Evolutionary conservation across 306 rosid genomes (phyloP).

Genomic region (Rosa persica): DNA sequence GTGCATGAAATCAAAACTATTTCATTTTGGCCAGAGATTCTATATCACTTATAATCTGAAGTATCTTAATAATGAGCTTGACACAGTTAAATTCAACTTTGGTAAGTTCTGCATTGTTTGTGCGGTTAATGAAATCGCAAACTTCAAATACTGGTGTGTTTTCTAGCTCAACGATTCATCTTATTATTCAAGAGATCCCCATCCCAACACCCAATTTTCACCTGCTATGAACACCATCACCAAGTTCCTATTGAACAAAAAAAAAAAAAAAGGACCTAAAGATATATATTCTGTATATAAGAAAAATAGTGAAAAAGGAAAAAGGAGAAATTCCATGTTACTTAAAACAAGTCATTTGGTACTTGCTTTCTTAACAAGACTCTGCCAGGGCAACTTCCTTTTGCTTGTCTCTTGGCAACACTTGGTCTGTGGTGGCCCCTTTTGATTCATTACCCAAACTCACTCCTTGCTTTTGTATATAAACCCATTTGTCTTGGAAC

Average conservation of each 20-base stretch:
- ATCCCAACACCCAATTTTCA: conserved; percentile 11
- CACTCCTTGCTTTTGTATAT: conserved; percentile 63
- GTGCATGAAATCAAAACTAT: not conserved
- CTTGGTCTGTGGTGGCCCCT: conserved; percentile 27
- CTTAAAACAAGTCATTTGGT: conserved; percentile 10
- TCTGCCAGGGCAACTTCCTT: conserved; percentile 33
- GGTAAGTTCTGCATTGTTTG: not conserved
- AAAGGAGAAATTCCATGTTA: not conserved
- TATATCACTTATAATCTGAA: not conserved
- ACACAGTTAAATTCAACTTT: not conserved
- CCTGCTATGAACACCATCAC: conserved; percentile 22
- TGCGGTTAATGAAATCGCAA: not conserved
- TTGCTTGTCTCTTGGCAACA: conserved; percentile 37
- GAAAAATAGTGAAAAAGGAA: conserved; percentile 11
- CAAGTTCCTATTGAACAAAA: conserved; percentile 1
- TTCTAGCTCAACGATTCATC: not conserved
- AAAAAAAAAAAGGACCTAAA: conserved; percentile 1
- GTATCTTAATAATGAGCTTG: not conserved
- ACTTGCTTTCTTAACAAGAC: conserved; percentile 45
- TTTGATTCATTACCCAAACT: conserved; percentile 41
- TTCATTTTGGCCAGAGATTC: not conserved
- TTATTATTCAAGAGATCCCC: conserved; percentile 6
- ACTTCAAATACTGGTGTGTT: conserved; percentile 9
- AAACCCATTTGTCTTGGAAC: conserved; percentile 83
- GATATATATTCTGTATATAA: not conserved